Base-by-base conservation (phyloP, 306 rosid species). In the Gynostemma pentaphyllum region DNA sequence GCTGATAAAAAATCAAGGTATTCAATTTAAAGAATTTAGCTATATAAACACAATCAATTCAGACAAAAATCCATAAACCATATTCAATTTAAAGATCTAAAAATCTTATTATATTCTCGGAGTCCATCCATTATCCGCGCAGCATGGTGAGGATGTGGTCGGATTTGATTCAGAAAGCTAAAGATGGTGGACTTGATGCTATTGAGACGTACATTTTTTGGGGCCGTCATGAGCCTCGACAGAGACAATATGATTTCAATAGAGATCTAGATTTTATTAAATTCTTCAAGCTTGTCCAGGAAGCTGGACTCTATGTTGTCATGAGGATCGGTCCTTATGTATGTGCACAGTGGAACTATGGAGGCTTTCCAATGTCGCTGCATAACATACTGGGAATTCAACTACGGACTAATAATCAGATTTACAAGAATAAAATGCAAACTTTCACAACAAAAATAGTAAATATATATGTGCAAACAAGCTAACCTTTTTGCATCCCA, bases 161-260 rank as follows among this genome's bases (percentile, higher is more conserved):
- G n/a, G n/a, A n/a, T n/a, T n/a, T n/a, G n/a, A n/a, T n/a, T n/a
- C n/a, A n/a, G n/a, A n/a, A n/a, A n/a, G n/a, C n/a, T n/a, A n/a
- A n/a, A n/a, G n/a, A n/a, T n/a, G n/a, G n/a, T n/a, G n/a, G n/a
- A n/a, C n/a, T n/a, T n/a, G 70, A 77, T 53, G 75, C 71, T n/a
- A 69, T 77, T 42, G 72, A 72, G 19, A 77, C 75, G 15, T 73
- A 77, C 1, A 23, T 77, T 15, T 77, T 77, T 27, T 77, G 81
- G 81, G 63, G 73, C 11, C 37, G 15, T 0, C 75, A 73, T 5
- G 73, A 77, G 19, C 78, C 72, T 8, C 28, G 21, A 15, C 72
- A 64, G 0, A 56, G 70, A 0, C 21, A 55, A 5, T 78, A 74
- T 27, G 60, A 74, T 4, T 78, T 78, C 34, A 15, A 54, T 0